Conservation (phyloP, 345 rosid species). For the Citrus unshiu region DNA sequence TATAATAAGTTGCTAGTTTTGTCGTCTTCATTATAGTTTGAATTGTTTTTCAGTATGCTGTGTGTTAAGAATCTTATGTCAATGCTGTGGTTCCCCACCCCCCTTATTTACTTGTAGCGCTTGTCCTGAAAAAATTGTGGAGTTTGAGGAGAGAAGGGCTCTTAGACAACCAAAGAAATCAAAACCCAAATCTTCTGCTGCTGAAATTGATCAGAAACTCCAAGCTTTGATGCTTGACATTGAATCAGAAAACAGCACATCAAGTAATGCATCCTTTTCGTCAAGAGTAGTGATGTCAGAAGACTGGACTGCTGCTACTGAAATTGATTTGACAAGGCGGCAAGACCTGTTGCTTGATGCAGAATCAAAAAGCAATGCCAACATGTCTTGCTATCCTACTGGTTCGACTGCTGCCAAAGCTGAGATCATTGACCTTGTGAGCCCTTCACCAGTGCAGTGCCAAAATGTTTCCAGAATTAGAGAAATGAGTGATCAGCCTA, state of each 20-base stretch:
- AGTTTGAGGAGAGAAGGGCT: slow-evolving; percentile 62
- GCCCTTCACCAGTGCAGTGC: slow-evolving; percentile 52
- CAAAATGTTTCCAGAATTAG: slow-evolving; percentile 23
- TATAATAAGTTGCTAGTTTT: not conserved
- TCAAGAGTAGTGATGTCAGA: slow-evolving; percentile 26
- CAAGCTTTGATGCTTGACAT: slow-evolving; percentile 58
- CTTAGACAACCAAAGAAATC: slow-evolving; percentile 36
- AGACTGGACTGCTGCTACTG: slow-evolving; percentile 14
- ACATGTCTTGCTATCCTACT: slow-evolving; percentile 4
- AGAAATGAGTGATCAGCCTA: slow-evolving; percentile 21
- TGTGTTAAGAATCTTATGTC: not conserved
- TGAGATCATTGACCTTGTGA: slow-evolving; percentile 69
- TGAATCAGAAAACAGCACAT: slow-evolving; percentile 28
- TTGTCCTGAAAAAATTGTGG: slow-evolving; percentile 77
- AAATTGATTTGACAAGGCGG: slow-evolving; percentile 5
- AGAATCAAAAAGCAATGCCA: slow-evolving; percentile 22
- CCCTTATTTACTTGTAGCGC: slow-evolving; percentile 41
- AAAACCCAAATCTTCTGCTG: slow-evolving; percentile 21
- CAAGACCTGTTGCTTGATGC: slow-evolving; percentile 17
- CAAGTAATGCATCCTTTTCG: slow-evolving; percentile 8
- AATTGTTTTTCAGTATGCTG: not conserved
- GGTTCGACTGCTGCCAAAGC: slow-evolving; percentile 12
- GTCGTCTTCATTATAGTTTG: not conserved
- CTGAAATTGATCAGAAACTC: slow-evolving; percentile 53
- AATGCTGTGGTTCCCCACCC: not conserved